These are phyloP conservation scores for Fusarium sp. DNA, from an alignment of 2,329 filamentous ascomycete species.

Conservation along the genomic window DNA sequence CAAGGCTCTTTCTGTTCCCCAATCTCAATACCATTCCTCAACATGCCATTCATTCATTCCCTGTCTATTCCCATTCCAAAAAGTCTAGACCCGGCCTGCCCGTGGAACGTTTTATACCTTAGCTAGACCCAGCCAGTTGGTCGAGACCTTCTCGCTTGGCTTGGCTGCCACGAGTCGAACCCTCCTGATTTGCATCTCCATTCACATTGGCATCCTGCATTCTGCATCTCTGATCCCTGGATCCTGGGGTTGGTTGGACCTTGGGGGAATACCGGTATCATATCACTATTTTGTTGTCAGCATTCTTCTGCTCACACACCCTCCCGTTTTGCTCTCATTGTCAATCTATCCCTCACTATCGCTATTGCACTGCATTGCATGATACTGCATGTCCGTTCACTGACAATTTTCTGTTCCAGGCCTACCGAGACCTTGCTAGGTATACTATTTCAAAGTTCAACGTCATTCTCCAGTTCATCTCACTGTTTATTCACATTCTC, in stretches of 20 bases:
- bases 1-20: background rate
- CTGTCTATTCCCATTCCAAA: conserved; percentile 24
- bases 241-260: background rate
- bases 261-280: background rate
- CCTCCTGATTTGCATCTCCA: conserved; percentile 26
- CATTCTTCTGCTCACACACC: conserved; percentile 1
- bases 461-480: background rate
- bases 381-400: conserved; percentile 9
- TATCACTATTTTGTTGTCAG: background rate
- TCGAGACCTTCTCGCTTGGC: conserved; percentile 32
- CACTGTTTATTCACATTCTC: background rate
- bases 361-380: background rate
- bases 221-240: conserved; percentile 20
- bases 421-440: conserved; percentile 51
- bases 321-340: background rate
- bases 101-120: conserved; percentile 26
- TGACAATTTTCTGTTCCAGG: conserved; percentile 46
- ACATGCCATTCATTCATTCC: conserved; percentile 11
- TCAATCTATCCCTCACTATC: background rate
- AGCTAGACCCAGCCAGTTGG: conserved; percentile 20
- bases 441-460: conserved; percentile 33
- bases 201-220: conserved; percentile 24
- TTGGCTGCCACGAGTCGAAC: conserved; percentile 18
- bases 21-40: background rate
- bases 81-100: conserved; percentile 27